Base-by-base conservation (phyloP, 1,284 basidiomycete genomes). In the Ganoderma sp. region DNA sequence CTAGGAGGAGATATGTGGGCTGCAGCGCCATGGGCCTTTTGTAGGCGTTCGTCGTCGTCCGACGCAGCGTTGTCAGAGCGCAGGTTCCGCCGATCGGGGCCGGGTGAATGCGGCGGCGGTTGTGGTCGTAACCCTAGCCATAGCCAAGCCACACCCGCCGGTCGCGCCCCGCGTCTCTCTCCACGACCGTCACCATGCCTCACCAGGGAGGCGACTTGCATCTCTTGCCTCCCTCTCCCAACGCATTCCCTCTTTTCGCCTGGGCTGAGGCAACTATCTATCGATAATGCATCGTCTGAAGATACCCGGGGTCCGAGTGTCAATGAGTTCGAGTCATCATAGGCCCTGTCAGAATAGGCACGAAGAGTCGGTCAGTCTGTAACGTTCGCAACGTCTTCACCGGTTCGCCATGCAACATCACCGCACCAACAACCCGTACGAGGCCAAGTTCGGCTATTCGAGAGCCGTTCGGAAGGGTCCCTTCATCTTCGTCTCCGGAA, bases 401-500 rank as follows among this genome's bases (percentile, higher is more conserved):
- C 22, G 58, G 58, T 15, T 45, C 67, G 12, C 56, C 25, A 48
- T 68, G 61, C 61, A 67, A 63, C 67, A 52, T 48, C 77, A 80
- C 74, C 73, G 67, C 66, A 84, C 82, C 8, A 59, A 73, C 9
- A 87, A 86, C 73, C 84, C 84, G 3, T 87, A 84, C 73, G 84
- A 86, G 71, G 72, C 74, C 32, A 71, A 79, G 66, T 86, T 85
- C 68, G 84, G 84, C 0, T 85, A 85, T 74, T 84, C 83, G 41
- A 78, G 84, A 67, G 84, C 83, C 15, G 78, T 85, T 42, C 82
- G 84, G 19, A 81, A 82, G 63, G 85, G 85, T 0, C 82, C 83
- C 8, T 83, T 82, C 77, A 82, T 86, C 73, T 83, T 83, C 72
- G 81, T 86, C 43, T 85, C 84, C 17, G 84, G 85, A 2, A 86